Evolutionary conservation across 176 grass and related monocot species (phyloP), one percentile per base, ranked within the genome.

Genomic region (Avena insularis): DNA sequence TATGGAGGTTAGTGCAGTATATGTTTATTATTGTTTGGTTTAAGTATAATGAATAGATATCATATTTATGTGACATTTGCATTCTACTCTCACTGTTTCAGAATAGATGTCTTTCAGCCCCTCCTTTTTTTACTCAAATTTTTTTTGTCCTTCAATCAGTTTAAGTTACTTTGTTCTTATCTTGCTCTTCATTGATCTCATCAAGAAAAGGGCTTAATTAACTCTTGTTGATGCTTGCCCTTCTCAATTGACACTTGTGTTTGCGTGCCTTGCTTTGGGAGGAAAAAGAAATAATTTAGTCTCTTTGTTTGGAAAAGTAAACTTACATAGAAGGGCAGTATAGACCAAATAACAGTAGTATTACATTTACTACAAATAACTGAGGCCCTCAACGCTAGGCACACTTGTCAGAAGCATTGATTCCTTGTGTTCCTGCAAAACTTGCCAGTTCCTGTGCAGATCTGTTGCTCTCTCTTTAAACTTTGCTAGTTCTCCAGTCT

Each of bases 231-330:
- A 21, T 72, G 69, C 69, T 20, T 71, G 36, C 9, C 36, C 35
- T 71, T 71, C 38, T 38, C 68, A 71, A 43, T 71, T 71, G 45
- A 45, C 68, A 17, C 68, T 71, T 63, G 21, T 63, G 35, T 71
- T 17, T 45, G 68, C 36, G 38, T 36, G 19, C 35, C 38, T n/a
- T 45, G 17, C 19, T 72, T 72, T 21, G 69, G 9, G 40, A 72
- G 9, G 69, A 11, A 72, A 67, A 67, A 72, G 4, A 72, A 11
- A 17, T 72, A 46, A 46, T 45, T 71, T 46, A 12, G 61, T 64
- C 23, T 64, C 61, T 64, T 64, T 64, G 23, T 29, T 29, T 64
- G 23, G 23, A 64, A 64, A 64, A 64, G 61, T 0, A 64, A 64
- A 29, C 27, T 64, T 64, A 29, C 61, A 6, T 29, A 27, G 61